phyloP scores from a whole-genome alignment of 306 rosid genomes.

The Pterocarpus macrocarpus region DNA sequence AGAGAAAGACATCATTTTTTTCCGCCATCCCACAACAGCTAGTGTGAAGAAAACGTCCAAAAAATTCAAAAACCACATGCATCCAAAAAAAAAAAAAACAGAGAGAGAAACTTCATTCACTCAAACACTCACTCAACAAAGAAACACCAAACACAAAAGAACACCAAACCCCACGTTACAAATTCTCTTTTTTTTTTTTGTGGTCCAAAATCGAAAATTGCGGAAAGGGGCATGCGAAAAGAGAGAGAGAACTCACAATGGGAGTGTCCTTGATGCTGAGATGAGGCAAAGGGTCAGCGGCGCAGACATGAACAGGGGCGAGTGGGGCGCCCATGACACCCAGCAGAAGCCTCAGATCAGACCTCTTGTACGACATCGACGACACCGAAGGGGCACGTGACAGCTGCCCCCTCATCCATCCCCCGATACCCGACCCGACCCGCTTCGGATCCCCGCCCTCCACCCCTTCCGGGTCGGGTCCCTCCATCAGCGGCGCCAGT shows the following conservation, averaged over 20 bases:
- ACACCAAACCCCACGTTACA: conserved; percentile 14
- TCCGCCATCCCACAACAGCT: no score
- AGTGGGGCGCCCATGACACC: conserved; percentile 99
- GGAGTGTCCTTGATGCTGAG: conserved; percentile 95
- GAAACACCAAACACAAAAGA: conserved; percentile 1
- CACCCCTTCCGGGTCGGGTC: conserved; percentile 81
- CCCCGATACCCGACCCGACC: conserved; percentile 80
- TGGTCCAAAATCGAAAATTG: no score
- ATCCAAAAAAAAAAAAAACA: conserved; percentile 13
- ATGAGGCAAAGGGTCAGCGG: conserved; percentile 87
- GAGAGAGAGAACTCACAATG: conserved; percentile 65
- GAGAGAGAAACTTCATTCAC: conserved; percentile 15
- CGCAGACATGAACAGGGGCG: conserved; percentile 82
- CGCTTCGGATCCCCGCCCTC: conserved; percentile 77
- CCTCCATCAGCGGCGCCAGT: conserved; percentile 80
- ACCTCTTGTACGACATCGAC: conserved; percentile 66
- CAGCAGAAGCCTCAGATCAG: conserved; percentile 91
- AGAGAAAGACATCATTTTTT: neutral
- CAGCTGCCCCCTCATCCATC: conserved; percentile 92
- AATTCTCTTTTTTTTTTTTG: neutral
- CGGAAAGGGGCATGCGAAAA: no score
- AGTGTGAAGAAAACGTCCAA: no score
- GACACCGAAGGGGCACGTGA: conserved; percentile 75
- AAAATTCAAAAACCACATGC: conserved; percentile 38
- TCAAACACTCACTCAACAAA: neutral